Base-by-base conservation (phyloP, 768 basidiomycete genomes). In the Phylloporus sp. region DNA sequence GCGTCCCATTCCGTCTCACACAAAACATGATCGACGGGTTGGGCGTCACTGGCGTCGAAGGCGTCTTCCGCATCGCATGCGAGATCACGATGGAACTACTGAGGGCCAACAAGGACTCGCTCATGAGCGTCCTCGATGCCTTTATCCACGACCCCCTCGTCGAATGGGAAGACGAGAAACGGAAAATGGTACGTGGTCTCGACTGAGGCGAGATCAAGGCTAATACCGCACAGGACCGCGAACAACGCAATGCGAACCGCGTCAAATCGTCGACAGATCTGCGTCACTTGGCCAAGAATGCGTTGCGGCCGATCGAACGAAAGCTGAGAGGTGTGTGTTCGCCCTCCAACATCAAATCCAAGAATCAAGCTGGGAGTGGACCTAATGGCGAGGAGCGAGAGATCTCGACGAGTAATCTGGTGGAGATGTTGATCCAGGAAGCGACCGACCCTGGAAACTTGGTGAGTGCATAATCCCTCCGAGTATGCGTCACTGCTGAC, bases 81-180 rank as follows among this genome's bases (percentile, higher is more conserved):
- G 94, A 98, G 72, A 82, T 95, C 52, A 90, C 93, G 3, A 76
- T 99, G 75, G 80, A 86, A 53, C 71, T 97, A 32, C 77, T 99
- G 23, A 83, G 93, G 27, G 82, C 87, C 56, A 94, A 98, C 76
- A 89, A 86, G 68, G 94, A 98, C 65, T 86, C 86, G 36, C 74
- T 99, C 49, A 93, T 94, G 87, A 95, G 85, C 65, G 91, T 98
- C 0, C 79, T 99, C 34, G 95, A 97, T 63, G 91, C 97, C 2
- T 98, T 98, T 67, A 83, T 95, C 27, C 95, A 98, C 60, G 97
- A 99, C 67, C 97, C 97, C 1, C 78, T 99, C 3, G 87, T 95
- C 28, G 95, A 98, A 68, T 98, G 94, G 91, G 88, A 91, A 54
- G 86, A 91, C 38, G 84, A 89, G 65, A 84, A 82, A 55, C 79